phyloP scores from a whole-genome alignment of 495 filamentous ascomycete species.

The Geoglossum glabrum region DNA sequence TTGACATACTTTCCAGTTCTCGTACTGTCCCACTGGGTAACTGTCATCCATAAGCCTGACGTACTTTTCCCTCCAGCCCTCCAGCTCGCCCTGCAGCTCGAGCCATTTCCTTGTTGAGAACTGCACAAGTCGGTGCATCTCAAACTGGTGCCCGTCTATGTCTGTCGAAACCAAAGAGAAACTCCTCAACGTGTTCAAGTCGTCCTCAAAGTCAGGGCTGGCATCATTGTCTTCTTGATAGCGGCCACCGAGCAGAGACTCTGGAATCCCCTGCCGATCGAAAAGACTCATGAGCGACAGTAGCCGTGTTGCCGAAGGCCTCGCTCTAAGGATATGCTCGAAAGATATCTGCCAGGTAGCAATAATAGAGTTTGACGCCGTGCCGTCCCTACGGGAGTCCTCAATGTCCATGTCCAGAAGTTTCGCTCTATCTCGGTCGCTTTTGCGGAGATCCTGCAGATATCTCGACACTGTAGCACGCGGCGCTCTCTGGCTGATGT shows the following conservation, averaged over 20 bases:
- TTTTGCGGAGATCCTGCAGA: background rate
- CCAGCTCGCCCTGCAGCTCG: slow-evolving; percentile 9
- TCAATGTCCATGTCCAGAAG: background rate
- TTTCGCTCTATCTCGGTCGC: background rate
- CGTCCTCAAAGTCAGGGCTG: slow-evolving; percentile 14
- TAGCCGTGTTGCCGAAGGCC: slow-evolving; percentile 22
- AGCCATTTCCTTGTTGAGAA: slow-evolving; percentile 26
- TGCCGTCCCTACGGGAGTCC: slow-evolving; percentile 1
- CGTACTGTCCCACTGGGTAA: background rate
- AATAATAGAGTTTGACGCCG: slow-evolving; percentile 1
- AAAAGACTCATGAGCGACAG: slow-evolving; percentile 25
- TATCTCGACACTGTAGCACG: slow-evolving; percentile 3
- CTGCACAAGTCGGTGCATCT: slow-evolving; percentile 26
- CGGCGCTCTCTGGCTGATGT: slow-evolving; percentile 26
- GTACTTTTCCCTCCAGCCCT: slow-evolving; percentile 16
- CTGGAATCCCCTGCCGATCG: slow-evolving; percentile 23
- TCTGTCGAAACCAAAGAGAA: slow-evolving; percentile 21
- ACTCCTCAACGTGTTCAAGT: slow-evolving; percentile 21
- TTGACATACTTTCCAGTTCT: slow-evolving; percentile 1
- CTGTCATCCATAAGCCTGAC: slow-evolving; percentile 5
- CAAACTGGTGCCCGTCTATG: slow-evolving; percentile 11
- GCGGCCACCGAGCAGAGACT: slow-evolving; percentile 20
- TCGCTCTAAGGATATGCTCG: slow-evolving; percentile 20
- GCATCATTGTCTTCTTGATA: slow-evolving; percentile 12
- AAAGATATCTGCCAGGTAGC: slow-evolving; percentile 7